Conservation (phyloP, 2,329 filamentous ascomycete genomes). For the Fusarium humuli region DNA sequence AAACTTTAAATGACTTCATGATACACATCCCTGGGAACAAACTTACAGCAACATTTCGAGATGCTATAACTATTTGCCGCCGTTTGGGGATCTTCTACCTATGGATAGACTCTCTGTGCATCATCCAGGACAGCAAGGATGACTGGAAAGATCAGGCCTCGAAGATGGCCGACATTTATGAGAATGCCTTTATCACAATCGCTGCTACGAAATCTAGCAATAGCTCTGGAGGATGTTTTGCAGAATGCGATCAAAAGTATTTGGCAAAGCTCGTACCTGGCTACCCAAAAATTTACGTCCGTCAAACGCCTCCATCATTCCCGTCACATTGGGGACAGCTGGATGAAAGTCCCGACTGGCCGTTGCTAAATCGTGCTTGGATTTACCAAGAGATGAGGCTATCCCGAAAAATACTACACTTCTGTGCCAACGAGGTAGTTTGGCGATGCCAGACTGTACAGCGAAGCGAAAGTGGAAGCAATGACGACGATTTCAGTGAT, state of each 20-base stretch:
- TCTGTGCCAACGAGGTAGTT: not conserved
- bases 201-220: not conserved
- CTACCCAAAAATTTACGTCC: fast-evolving
- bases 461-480: not conserved
- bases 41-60: not conserved
- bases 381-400: not conserved
- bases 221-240: not conserved
- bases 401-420: not conserved
- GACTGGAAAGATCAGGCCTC: not conserved
- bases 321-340: not conserved
- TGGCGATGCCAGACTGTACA: not conserved
- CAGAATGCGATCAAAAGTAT: not conserved
- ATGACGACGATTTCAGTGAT: fast-evolving
- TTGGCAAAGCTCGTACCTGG: fast-evolving
- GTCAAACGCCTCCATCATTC: not conserved
- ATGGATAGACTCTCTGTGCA: not conserved
- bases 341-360: not conserved
- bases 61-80: not conserved
- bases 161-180: not conserved
- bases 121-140: not conserved
- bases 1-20: not conserved
- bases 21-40: not conserved
- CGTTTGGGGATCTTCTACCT: not conserved
- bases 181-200: not conserved
- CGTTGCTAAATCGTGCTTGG: not conserved